Conservation (phyloP, 2,329 filamentous ascomycete genomes). For the Stagonosporopsis rhizophila region DNA sequence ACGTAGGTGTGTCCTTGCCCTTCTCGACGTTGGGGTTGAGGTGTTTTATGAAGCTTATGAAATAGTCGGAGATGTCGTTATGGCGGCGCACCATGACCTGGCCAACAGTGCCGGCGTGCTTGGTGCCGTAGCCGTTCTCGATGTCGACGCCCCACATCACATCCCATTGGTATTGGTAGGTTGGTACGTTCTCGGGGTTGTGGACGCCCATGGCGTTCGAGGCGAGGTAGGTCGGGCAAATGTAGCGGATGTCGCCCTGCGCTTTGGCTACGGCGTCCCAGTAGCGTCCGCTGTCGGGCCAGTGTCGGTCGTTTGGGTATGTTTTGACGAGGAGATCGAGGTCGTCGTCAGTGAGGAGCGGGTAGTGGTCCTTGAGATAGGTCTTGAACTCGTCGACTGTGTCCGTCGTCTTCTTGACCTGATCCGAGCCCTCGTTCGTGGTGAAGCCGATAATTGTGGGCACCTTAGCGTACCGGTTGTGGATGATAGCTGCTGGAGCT, state of each 20-base stretch:
- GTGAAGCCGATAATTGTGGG: constrained; percentile 45
- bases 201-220: constrained; percentile 41
- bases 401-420: constrained; percentile 49
- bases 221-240: constrained; percentile 43
- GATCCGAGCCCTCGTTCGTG: constrained; percentile 50
- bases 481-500: constrained; percentile 37
- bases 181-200: constrained; percentile 35
- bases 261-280: constrained; percentile 46
- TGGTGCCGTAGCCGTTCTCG: constrained; percentile 42
- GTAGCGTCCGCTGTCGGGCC: constrained; percentile 42
- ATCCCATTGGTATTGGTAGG: constrained; percentile 47
- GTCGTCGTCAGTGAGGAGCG: constrained; percentile 61
- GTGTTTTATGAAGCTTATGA: constrained; percentile 43
- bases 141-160: constrained; percentile 42
- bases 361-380: constrained; percentile 49
- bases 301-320: constrained; percentile 45
- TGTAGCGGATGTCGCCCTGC: constrained; percentile 46
- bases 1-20: constrained; percentile 23
- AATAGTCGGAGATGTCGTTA: constrained; percentile 42
- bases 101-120: constrained; percentile 43
- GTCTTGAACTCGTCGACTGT: constrained; percentile 47
- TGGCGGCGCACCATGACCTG: constrained; percentile 40
- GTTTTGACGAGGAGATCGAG: constrained; percentile 42
- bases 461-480: constrained; percentile 38
- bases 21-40: constrained; percentile 41